phyloP scores from a whole-genome alignment of 2,329 filamentous ascomycete species.

The Pseudogymnoascus sp. region DNA sequence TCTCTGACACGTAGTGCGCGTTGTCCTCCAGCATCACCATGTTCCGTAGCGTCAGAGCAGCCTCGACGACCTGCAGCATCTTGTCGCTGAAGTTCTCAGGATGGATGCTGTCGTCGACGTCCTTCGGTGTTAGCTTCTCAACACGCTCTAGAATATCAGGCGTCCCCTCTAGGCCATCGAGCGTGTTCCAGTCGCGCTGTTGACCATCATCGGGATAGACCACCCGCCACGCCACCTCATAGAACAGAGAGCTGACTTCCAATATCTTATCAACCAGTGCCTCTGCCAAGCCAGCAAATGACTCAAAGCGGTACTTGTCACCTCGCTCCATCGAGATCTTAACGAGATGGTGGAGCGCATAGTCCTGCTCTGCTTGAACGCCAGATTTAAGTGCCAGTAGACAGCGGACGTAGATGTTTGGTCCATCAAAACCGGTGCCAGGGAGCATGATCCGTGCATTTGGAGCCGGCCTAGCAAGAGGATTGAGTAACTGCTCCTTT shows the following conservation, averaged over 20 bases:
- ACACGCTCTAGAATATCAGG: slow-evolving; percentile 68
- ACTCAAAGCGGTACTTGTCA: slow-evolving; percentile 92
- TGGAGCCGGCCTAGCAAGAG: slow-evolving; percentile 35
- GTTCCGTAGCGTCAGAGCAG: slow-evolving; percentile 81
- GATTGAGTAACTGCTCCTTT: slow-evolving; percentile 31
- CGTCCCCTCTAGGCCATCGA: slow-evolving; percentile 62
- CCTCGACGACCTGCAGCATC: slow-evolving; percentile 75
- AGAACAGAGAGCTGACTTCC: slow-evolving; percentile 71
- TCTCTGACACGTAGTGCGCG: slow-evolving; percentile 69
- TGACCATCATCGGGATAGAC: slow-evolving; percentile 60
- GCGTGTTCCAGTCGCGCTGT: slow-evolving; percentile 42
- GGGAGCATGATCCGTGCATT: slow-evolving; percentile 48
- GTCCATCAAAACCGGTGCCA: slow-evolving; percentile 61
- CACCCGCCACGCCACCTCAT: slow-evolving; percentile 74
- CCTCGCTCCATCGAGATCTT: slow-evolving; percentile 93
- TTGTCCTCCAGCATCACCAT: slow-evolving; percentile 95
- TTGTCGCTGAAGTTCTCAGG: slow-evolving; percentile 63
- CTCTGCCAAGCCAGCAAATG: slow-evolving; percentile 82
- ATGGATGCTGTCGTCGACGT: slow-evolving; percentile 62
- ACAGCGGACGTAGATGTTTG: slow-evolving; percentile 87
- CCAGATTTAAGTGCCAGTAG: slow-evolving; percentile 76
- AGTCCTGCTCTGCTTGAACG: slow-evolving; percentile 77
- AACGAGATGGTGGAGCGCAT: slow-evolving; percentile 85
- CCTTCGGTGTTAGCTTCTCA: slow-evolving; percentile 49
- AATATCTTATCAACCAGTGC: slow-evolving; percentile 79